Base-by-base conservation (phyloP, 192 early-diverging fungal genomes). In the Funneliformis mosseae region DNA sequence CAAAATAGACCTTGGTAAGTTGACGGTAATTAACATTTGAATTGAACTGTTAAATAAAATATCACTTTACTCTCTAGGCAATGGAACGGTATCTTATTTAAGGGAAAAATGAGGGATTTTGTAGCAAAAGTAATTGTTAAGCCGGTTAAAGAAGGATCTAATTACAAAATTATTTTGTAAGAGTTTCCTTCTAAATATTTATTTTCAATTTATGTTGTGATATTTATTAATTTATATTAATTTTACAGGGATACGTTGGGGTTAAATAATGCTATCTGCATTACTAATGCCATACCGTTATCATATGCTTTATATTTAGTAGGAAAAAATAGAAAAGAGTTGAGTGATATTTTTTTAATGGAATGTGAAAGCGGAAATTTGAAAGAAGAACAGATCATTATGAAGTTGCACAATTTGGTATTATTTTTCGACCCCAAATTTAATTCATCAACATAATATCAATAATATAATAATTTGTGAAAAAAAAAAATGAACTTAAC, bases 121-220 rank as follows among this genome's bases (percentile, higher is more conserved):
- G 27, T 67, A 27, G n/a, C 64, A 18, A 67, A 67, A 27, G 64
- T 67, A 38, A 33, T 67, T 16, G 33, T 67, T 67, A 67, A 67
- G 12, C 5, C 25, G 16, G 6, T 67, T 16, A 27, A 27, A 14
- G 64, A 67, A 38, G 33, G 64, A 33, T 23, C 25, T 7, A 12
- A 38, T 11, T 12, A 67, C 12, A 33, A 67, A 2, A 14, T 1
- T 33, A 27, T 67, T 33, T 38, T 18, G 64, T 67, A 67, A 33
- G 25, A 67, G 4, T 28, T 66, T 66, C 28, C 25, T 28, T 28
- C 14, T 14, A 66, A 28, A 25, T 3, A 27, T 66, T 64, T 23
- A 64, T 33, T n/a, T n/a, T n/a, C 18, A 6, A n/a, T 16, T 66
- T 16, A 66, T 25, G 7, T 66, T 66, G 4, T 16, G 33, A 2